Evolutionary conservation across 169 alveolate species (phyloP).

Genomic region (Cryptosporidium tyzzeri): DNA sequence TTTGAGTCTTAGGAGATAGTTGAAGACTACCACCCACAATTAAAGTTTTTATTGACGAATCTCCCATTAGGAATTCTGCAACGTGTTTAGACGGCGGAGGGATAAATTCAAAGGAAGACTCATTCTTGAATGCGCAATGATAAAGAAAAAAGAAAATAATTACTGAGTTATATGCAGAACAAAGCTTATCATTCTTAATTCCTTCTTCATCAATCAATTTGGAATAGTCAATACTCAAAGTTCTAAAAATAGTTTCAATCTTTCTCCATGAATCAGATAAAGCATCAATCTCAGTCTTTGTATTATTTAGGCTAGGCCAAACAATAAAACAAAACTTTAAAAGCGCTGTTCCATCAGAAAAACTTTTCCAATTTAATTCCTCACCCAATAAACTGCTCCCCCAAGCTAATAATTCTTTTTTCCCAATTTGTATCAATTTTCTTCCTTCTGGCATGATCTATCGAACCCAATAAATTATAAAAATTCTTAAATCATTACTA

Average conservation of each 20-base stretch:
- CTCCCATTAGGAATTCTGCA: constrained; percentile 70
- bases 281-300: constrained; percentile 19
- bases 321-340: constrained; percentile 57
- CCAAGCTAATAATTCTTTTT: constrained; percentile 52
- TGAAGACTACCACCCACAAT: constrained; percentile 71
- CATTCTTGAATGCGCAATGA: constrained; percentile 70
- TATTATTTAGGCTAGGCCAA: constrained; percentile 54
- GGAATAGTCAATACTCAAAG: constrained; percentile 40
- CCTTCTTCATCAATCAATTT: constrained; percentile 60
- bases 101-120: constrained; percentile 63
- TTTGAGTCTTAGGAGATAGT: constrained; percentile 66
- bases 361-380: constrained; percentile 47
- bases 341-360: constrained; percentile 26
- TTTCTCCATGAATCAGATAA: constrained; percentile 50
- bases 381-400: constrained; percentile 36
- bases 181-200: constrained; percentile 40
- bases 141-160: constrained; percentile 55
- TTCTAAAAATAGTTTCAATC: constrained; percentile 53
- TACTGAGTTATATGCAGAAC: constrained; percentile 43
- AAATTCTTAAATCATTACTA: background rate
- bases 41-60: constrained; percentile 51
- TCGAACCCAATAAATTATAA: background rate
- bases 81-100: constrained; percentile 55
- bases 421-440: constrained; percentile 55
- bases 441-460: constrained; percentile 37